These are phyloP conservation scores for Thelonectria discophora DNA, from an alignment of 2,329 filamentous ascomycete species.

Conservation along the genomic window DNA sequence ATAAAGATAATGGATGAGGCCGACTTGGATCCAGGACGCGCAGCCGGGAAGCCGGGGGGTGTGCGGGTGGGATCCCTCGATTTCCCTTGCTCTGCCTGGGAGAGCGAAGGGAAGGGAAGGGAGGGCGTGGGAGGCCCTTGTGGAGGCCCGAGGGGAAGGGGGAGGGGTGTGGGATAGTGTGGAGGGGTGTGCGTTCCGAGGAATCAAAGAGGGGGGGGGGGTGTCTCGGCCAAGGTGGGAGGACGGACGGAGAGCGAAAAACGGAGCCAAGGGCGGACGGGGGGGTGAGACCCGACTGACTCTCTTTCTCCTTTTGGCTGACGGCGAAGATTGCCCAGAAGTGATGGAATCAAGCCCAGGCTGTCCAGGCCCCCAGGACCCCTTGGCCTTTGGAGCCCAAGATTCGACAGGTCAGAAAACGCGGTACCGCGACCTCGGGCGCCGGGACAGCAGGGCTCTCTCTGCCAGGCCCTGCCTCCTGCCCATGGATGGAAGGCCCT, in stretches of 20 bases:
- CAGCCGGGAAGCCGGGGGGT: slow-evolving; percentile 38
- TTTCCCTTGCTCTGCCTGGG: slow-evolving; percentile 18
- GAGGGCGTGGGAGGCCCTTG: neutral
- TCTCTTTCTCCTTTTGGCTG: neutral
- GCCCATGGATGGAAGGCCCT: no score
- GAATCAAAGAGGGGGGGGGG: slow-evolving; percentile 3
- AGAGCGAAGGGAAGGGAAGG: slow-evolving; percentile 17
- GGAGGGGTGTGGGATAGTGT: slow-evolving; percentile 13
- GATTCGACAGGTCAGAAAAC: neutral
- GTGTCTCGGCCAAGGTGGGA: neutral
- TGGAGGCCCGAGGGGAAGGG: slow-evolving; percentile 8
- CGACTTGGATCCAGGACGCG: slow-evolving; percentile 33
- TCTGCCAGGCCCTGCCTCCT: no score
- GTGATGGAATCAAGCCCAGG: neutral
- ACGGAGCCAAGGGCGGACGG: neutral
- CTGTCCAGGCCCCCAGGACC: neutral
- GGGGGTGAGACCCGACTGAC: neutral
- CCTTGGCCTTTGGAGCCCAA: slow-evolving; percentile 14
- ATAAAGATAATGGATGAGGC: slow-evolving; percentile 40
- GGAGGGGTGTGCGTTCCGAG: slow-evolving; percentile 19
- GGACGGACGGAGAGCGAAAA: neutral
- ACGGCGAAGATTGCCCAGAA: slow-evolving; percentile 26
- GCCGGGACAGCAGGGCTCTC: slow-evolving; percentile 19
- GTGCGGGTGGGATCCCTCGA: slow-evolving; percentile 27
- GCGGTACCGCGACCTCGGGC: slow-evolving; percentile 26